phyloP scores from a whole-genome alignment of 176 grass and related monocot species.

The Calamus simplicifolius region DNA sequence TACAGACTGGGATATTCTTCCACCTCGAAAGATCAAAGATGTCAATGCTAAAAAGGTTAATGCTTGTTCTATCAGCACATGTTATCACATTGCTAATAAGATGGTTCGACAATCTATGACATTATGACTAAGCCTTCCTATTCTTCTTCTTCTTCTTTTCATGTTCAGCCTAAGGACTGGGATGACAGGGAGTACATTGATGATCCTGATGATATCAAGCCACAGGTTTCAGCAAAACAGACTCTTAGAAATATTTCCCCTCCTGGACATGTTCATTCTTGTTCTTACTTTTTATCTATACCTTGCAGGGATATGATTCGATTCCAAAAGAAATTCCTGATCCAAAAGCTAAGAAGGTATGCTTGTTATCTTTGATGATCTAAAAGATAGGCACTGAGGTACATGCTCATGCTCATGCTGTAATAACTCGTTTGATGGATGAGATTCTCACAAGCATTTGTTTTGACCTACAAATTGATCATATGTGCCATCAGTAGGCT shows the following conservation, averaged over 20 bases:
- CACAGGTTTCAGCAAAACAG: constrained; percentile 47
- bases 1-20: constrained; percentile 97
- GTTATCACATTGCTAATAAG: no score
- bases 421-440: no score
- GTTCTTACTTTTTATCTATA: constrained; percentile 19
- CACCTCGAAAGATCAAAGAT: constrained; percentile 90
- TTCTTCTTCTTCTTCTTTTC: no score
- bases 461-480: no score
- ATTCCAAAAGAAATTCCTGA: constrained; percentile 85
- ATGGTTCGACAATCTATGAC: no score
- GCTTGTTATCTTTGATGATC: no score
- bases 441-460: no score
- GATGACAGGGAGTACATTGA: constrained; percentile 98
- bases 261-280: not conserved
- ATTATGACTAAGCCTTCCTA: no score
- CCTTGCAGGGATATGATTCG: constrained; percentile 82
- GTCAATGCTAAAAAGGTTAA: constrained; percentile 84
- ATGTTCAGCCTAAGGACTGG: constrained; percentile 82
- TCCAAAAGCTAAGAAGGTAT: constrained; percentile 84
- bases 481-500: no score
- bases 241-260: no score
- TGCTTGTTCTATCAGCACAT: not conserved
- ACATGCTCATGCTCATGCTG: no score
- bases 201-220: constrained; percentile 81
- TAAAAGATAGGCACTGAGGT: no score